Evolutionary conservation across 192 early-diverging fungal genomes (phyloP), one percentile per base, ranked within the genome.

Genomic region (Backusella tuberculispora): DNA sequence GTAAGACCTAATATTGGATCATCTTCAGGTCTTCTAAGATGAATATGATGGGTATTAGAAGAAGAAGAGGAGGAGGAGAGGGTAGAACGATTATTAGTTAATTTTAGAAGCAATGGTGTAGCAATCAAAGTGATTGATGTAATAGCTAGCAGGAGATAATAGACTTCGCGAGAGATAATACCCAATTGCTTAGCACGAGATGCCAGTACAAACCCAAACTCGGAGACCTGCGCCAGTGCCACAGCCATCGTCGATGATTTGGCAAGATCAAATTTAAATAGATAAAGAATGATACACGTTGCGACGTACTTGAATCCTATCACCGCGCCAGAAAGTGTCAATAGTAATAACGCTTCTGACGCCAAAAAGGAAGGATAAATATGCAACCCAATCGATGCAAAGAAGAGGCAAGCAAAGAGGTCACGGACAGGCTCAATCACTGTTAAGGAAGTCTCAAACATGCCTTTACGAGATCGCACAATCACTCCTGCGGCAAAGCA

Each of bases 401-500:
- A 89, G 70, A 89, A 89, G 2, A 89, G 72, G 29, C 85, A 83
- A 10, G 77, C 80, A 80, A 89, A 89, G 10, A 89, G 34, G 67
- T 89, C 83, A 9, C 81, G 47, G 7, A 89, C 70, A 15, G 88
- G 88, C 70, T 82, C 78, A 24, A 90, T 76, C 9, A 83, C 45
- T 24, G 63, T 72, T 13, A 84, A 37, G 3, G 80, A 74, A 6
- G 71, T 41, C 42, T 90, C 83, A 64, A 75, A 79, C 19, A 85
- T 42, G 44, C 65, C 40, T 64, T 79, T 88, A 15, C 86, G 78
- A 48, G 78, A 75, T 34, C 78, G 79, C n/a, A 89, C 76, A 26
- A 90, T 47, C 4, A 89, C 85, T 37, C 88, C 88, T 1, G 86
- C 88, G 12, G 85, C 83, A 78, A 89, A 89, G 60, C 88, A 89